Base-by-base conservation (phyloP, 2,329 filamentous ascomycete genomes). In the Colletotrichum neosansevieriae region DNA sequence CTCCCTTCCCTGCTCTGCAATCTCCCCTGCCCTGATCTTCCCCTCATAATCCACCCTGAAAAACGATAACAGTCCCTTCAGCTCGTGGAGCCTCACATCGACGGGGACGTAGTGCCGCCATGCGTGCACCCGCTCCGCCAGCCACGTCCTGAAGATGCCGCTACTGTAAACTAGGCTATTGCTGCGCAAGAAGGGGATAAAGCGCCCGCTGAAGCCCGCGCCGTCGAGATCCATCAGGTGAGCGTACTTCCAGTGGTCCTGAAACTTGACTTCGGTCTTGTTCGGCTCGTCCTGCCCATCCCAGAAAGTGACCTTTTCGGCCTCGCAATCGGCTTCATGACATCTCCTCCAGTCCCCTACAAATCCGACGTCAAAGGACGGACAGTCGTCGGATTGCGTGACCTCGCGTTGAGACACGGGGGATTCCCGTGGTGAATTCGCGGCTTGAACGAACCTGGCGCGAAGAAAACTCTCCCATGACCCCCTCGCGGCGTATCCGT, bases 71-170 rank as follows among this genome's bases (percentile, higher is more conserved):
- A 61, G n/a, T 7, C 47, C 67, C 67, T 45, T 19, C 6, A 69
- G 44, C 57, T 69, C 67, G 63, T 58, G 15, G 63, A 79, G 68
- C 6, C 79, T 71, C 10, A 78, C 82, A 72, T 90, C 87, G 71
- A 91, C 81, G 0, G 89, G 89, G 0, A 91, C 82, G 71, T 89
- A 91, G 75, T 91, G 89, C 21, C 81, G 79, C 89, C 89, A 92
- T 0, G 86, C 82, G 13, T 87, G 80, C 2, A 91, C 76, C 2
- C 89, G 82, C 38, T 85, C 82, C 71, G 90, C 89, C 72, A 89
- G 88, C 89, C 89, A 92, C 64, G 90, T 88, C 24, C 83, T 81
- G 74, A 89, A 91, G 24, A 90, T 79, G 2, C 86, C 89, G 0
- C 85, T 84, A 70, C 89, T 89, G 74, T 91, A 84, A 0, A 86